Evolutionary conservation across 1,284 basidiomycete genomes (phyloP), one percentile per base, ranked within the genome.

Genomic region (Mrakiaceae sp.): DNA sequence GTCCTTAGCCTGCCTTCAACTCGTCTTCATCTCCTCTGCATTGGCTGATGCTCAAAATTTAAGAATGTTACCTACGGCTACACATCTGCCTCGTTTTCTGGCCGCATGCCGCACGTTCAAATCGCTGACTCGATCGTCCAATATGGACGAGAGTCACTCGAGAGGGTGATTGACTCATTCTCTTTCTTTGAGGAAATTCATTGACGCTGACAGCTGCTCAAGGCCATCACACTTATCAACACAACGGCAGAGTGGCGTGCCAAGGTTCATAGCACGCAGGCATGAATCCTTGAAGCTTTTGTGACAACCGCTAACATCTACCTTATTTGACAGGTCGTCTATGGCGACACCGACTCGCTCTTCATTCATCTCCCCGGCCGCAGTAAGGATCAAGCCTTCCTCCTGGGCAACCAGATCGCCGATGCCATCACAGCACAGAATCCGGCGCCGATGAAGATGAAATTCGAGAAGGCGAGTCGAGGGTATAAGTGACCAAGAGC

Each of bases 51-150:
- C 11, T 44, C 50, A 12, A n/a, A 62, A 52, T 60, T 71, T 70
- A 67, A 79, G 66, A 93, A 95, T 71, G 92, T 95, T 49, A 93
- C 90, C 0, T 97, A 97, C 72, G 94, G 94, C 0, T 98, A 98
- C 74, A 97, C 93, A 0, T 83, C 87, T 66, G 95, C 95, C 0
- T 87, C 87, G 2, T 97, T 86, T 72, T 97, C 93, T 14, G 95
- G 96, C 3, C 81, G 95, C 58, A 98, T 98, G 96, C 95, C 96
- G 16, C 92, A 90, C 27, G 94, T 98, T 16, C 94, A 98, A 77
- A 90, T 98, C 51, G 96, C 95, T 0, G 95, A 98, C 73, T 91
- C 91, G 64, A 98, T 98, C 69, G 95, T 98, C 0, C 94, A 98
- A 77, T 93, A 85, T 27, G 95, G 95, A 2, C 81, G 95, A 50